A percentile compares a stretch with the other conserved stretches of the same genome.
These are phyloP conservation scores for Martensiomyces pterosporus DNA, from an alignment of 192 early-diverging fungal genomes.

Conservation along the genomic window DNA sequence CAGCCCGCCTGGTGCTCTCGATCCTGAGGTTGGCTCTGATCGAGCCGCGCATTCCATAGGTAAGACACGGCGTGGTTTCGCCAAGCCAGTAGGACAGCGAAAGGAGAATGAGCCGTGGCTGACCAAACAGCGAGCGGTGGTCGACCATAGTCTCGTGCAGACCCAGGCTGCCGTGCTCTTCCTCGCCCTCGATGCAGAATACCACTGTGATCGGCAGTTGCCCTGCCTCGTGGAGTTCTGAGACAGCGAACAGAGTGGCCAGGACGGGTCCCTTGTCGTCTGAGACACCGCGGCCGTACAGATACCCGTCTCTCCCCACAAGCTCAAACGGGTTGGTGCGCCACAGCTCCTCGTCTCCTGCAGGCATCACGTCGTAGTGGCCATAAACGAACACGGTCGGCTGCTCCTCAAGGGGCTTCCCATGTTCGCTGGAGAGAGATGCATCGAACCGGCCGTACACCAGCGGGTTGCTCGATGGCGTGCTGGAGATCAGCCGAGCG, in stretches of 20 bases:
- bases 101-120: slow-evolving; percentile 36
- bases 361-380: slow-evolving; percentile 79
- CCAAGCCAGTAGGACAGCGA: slow-evolving; percentile 79
- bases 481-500: slow-evolving; percentile 55
- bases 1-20: slow-evolving; percentile 46
- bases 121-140: slow-evolving; percentile 27
- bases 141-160: slow-evolving; percentile 58
- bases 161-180: slow-evolving; percentile 70
- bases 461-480: slow-evolving; percentile 60
- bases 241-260: slow-evolving; percentile 65
- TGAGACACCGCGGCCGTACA: slow-evolving; percentile 74
- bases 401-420: slow-evolving; percentile 17
- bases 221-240: slow-evolving; percentile 60
- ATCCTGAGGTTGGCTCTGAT: slow-evolving; percentile 61
- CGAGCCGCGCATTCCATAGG: slow-evolving; percentile 74
- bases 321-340: slow-evolving; percentile 61
- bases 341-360: slow-evolving; percentile 63
- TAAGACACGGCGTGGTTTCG: slow-evolving; percentile 71
- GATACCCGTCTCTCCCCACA: slow-evolving; percentile 62
- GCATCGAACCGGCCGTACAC: slow-evolving; percentile 64
- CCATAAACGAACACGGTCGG: slow-evolving; percentile 69
- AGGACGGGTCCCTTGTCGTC: slow-evolving; percentile 81
- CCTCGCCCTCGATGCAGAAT: slow-evolving; percentile 77
- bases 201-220: slow-evolving; percentile 59
- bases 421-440: slow-evolving; percentile 6